phyloP scores from a whole-genome alignment of 2,329 filamentous ascomycete species.

The Macrophomina tecta region DNA sequence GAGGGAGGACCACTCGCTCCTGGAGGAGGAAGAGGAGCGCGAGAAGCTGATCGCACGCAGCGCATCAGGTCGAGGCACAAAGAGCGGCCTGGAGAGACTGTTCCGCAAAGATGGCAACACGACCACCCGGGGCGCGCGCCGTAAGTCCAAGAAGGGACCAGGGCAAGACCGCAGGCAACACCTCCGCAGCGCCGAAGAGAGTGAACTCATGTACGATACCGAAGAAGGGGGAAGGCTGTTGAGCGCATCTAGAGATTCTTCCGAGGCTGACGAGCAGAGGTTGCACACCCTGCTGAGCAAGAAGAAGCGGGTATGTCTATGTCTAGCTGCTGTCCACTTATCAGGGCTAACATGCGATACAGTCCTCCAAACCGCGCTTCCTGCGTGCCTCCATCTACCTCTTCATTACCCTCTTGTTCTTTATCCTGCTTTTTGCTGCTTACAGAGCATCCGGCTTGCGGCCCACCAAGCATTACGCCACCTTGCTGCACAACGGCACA shows the following conservation, averaged over 20 bases:
- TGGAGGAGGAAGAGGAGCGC: slow-evolving; percentile 55
- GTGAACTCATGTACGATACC: slow-evolving; percentile 86
- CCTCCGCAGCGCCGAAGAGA: slow-evolving; percentile 66
- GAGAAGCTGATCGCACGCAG: slow-evolving; percentile 48
- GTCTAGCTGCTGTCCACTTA: no score
- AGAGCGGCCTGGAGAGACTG: slow-evolving; percentile 32
- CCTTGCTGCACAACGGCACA: slow-evolving; percentile 74
- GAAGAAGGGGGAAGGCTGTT: slow-evolving; percentile 77
- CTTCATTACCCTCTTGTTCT: slow-evolving; percentile 59
- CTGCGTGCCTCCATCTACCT: slow-evolving; percentile 49
- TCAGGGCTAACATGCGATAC: background rate
- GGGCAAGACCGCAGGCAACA: slow-evolving; percentile 52
- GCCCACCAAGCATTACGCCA: slow-evolving; percentile 22
- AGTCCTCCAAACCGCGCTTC: slow-evolving; percentile 36
- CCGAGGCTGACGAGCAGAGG: slow-evolving; percentile 56
- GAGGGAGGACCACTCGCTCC: slow-evolving; percentile 46
- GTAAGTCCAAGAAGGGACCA: slow-evolving; percentile 36
- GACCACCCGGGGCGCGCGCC: slow-evolving; percentile 27
- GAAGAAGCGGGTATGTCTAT: slow-evolving; percentile 31
- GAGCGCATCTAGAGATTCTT: slow-evolving; percentile 50
- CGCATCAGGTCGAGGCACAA: slow-evolving; percentile 28
- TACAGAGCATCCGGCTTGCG: slow-evolving; percentile 53
- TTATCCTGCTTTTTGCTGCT: slow-evolving; percentile 61
- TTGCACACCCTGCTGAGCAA: slow-evolving; percentile 59
- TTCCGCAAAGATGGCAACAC: slow-evolving; percentile 42